Evolutionary conservation across 179 eudicot species (phyloP).

Genomic region (Vitellaria paradoxa): DNA sequence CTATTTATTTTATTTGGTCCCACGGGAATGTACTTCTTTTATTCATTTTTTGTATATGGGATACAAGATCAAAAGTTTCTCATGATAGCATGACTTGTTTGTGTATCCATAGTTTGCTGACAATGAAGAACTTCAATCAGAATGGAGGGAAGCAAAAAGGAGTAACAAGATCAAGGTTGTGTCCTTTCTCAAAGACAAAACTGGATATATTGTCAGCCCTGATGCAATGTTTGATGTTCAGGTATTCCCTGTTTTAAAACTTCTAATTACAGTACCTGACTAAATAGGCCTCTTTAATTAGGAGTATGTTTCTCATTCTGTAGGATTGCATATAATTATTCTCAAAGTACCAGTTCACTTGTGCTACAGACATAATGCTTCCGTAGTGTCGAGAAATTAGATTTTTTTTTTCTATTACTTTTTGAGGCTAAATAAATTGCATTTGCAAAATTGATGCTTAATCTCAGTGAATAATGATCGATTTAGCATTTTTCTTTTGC

Average conservation of each 20-base stretch:
- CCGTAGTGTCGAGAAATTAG: neutral
- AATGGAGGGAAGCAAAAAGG: conserved; percentile 63
- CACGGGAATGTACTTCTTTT: neutral
- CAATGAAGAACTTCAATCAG: conserved; percentile 51
- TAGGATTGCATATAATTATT: neutral
- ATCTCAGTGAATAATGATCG: neutral
- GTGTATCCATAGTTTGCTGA: conserved; percentile 42
- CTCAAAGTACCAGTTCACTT: neutral
- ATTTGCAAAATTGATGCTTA: neutral
- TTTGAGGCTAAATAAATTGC: neutral
- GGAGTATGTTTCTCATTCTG: neutral
- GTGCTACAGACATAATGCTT: neutral
- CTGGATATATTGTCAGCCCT: conserved; percentile 56
- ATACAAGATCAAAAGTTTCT: neutral
- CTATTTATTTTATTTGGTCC: neutral
- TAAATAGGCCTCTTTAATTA: neutral
- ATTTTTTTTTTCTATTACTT: neutral
- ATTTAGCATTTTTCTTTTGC: neutral
- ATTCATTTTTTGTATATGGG: neutral
- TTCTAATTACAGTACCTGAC: too few species aligned
- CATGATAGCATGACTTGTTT: neutral
- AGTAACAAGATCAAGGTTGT: conserved; percentile 45
- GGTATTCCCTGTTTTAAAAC: conserved; percentile 23
- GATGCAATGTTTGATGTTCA: conserved; percentile 68
- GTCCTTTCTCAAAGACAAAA: conserved; percentile 47